A percentile compares a stretch with the other conserved stretches of the same genome.
Conservation (phyloP, 2,329 filamentous ascomycete species). For the Penicillium palitans region DNA sequence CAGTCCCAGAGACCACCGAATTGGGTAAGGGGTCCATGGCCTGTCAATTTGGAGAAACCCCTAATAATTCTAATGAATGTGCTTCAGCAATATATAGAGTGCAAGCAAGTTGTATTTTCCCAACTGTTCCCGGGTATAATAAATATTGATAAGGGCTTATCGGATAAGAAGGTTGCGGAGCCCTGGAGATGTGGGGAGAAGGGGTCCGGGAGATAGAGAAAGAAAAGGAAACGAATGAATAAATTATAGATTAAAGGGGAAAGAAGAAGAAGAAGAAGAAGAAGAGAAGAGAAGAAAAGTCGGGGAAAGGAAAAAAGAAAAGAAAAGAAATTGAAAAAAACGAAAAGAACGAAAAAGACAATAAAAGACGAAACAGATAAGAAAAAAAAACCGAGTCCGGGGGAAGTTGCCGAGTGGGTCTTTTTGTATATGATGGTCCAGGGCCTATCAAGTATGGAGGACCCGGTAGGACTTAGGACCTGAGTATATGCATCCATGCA, state of each 20-base stretch:
- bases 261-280: slow-evolving; percentile 3
- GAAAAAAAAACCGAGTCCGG: slow-evolving; percentile 19
- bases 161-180: slow-evolving; percentile 4
- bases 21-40: slow-evolving; percentile 17
- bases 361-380: not conserved
- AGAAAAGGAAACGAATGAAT: slow-evolving; percentile 3
- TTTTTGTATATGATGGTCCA: not conserved
- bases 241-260: slow-evolving; percentile 2
- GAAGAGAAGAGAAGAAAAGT: slow-evolving; percentile 6
- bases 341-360: not conserved
- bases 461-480: too few species aligned
- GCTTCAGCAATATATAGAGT: not conserved
- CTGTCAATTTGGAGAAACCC: not conserved
- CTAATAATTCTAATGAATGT: not conserved
- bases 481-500: not conserved
- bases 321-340: slow-evolving; percentile 16
- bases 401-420: slow-evolving; percentile 14
- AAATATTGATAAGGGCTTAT: slow-evolving; percentile 14
- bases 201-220: slow-evolving; percentile 9
- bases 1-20: not conserved
- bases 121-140: not conserved
- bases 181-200: slow-evolving; percentile 7
- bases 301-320: slow-evolving; percentile 13
- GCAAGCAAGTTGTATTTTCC: not conserved
- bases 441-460: not conserved